Base-by-base conservation (phyloP, 768 basidiomycete species). In the Trametes coccinea region DNA sequence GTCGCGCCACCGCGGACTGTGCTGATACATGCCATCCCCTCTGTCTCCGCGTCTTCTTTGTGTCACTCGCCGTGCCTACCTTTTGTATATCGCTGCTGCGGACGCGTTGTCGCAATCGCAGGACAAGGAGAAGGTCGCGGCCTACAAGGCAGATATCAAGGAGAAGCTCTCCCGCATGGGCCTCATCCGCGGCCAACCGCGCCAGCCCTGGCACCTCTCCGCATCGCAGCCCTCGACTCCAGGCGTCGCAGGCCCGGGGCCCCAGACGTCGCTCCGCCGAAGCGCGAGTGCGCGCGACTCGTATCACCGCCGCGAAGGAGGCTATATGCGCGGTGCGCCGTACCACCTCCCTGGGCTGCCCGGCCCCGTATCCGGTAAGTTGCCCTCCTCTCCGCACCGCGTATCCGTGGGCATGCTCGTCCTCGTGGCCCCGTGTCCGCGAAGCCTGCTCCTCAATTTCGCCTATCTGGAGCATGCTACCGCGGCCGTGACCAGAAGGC, bases 141-240 rank as follows among this genome's bases (percentile, higher is more conserved):
- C 80, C 49, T 93, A 92, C 80, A 92, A 92, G 74, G 89, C 88
- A 17, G 82, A 85, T 62, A 93, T 93, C 74, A 93, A 92, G 74
- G 84, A 87, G 34, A 88, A 92, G 70, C 80, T 93, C 57, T 87
- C 88, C 44, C 80, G 85, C 63, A 85, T 86, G 46, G 90, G 90
- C 62, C 83, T 91, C 70, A 92, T 93, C 66, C 87, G 91, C 37
- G 91, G 91, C 44, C 90, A 92, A 70, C 91, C 90, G 13, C 85
- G 89, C 22, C 63, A 64, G 56, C 63, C 59, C 37, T 64, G 60
- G 59, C 60, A 64, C 59, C 58, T 58, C 59, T 39, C 63, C 11
- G 13, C 41, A 27, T 60, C 62, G 2, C 55, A 62, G 57, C 57
- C 61, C 17, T 33, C 58, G 4, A 60, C 61, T 2, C 66, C 66